Conservation (phyloP, 345 rosid species). For the Moringa oleifera region DNA sequence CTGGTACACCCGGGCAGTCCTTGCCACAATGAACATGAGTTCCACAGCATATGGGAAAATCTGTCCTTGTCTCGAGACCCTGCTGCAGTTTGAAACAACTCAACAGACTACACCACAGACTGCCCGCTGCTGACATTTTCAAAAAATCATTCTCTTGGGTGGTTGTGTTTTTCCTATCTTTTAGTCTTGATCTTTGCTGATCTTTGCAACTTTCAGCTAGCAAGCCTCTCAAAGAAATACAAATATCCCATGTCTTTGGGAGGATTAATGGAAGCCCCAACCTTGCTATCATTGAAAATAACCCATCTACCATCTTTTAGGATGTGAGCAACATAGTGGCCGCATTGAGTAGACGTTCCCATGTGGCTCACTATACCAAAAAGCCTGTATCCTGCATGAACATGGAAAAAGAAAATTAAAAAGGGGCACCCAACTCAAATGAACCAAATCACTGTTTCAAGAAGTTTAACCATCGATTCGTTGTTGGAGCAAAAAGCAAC, state of each 20-base stretch:
- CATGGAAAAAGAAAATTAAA: neutral
- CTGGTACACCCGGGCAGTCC: too few relatives aligned
- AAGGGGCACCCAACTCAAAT: neutral
- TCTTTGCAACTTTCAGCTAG: constrained; percentile 32
- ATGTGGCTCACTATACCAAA: constrained; percentile 94
- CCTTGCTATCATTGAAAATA: constrained; percentile 89
- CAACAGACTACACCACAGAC: neutral
- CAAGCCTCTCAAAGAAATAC: constrained; percentile 87
- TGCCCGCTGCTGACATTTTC: neutral
- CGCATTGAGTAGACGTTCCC: constrained; percentile 90
- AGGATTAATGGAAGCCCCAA: constrained; percentile 73
- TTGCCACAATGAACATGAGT: neutral
- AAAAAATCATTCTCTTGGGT: too few relatives aligned
- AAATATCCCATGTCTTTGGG: constrained; percentile 98
- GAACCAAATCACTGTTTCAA: neutral
- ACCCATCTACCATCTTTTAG: constrained; percentile 85
- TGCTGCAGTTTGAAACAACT: neutral
- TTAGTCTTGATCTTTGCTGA: too few relatives aligned
- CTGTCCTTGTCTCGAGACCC: neutral
- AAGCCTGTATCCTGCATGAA: constrained; percentile 69
- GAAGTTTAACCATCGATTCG: too few relatives aligned
- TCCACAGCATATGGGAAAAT: neutral
- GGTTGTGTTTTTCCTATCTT: neutral
- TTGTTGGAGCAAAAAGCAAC: too few relatives aligned
- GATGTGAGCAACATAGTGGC: constrained; percentile 94